Percentiles rank a stretch among this genome's conserved stretches.
phyloP scores from a whole-genome alignment of 2,329 filamentous ascomycete genomes.

The Penicillium sp. region DNA sequence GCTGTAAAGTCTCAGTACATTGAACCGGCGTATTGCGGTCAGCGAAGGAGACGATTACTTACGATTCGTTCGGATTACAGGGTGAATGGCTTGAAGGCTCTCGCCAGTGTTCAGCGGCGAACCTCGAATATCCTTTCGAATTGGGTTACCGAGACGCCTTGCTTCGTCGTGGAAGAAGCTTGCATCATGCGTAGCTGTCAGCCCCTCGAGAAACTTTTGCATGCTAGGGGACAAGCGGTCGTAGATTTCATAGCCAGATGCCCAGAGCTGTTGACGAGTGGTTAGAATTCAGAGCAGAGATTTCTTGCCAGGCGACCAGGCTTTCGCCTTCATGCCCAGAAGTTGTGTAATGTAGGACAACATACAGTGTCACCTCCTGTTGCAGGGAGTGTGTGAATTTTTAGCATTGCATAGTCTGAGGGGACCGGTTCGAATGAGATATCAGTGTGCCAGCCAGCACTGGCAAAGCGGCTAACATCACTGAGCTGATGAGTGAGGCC shows the following conservation, averaged over 20 bases:
- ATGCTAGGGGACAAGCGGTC: conserved; percentile 45
- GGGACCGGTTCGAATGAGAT: conserved; percentile 4
- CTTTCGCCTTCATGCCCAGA: background rate
- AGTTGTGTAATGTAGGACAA: background rate
- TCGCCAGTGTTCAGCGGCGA: conserved; percentile 61
- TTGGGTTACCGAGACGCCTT: conserved; percentile 33
- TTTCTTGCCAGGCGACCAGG: background rate
- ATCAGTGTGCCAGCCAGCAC: conserved; percentile 7
- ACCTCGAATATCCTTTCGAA: conserved; percentile 45
- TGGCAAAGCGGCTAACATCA: conserved; percentile 5
- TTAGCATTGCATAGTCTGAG: conserved; percentile 6
- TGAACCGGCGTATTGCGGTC: background rate
- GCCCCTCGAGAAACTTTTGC: conserved; percentile 43
- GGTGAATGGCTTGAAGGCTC: conserved; percentile 53
- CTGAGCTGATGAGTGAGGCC: conserved; percentile 8
- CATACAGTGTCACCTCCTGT: conserved; percentile 6
- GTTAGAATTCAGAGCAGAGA: background rate
- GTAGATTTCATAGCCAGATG: conserved; percentile 42
- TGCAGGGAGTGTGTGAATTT: background rate
- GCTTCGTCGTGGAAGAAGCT: conserved; percentile 36
- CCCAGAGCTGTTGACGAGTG: conserved; percentile 1
- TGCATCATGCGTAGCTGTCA: conserved; percentile 44
- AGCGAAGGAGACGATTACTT: background rate
- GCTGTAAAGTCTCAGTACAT: conserved; percentile 4
- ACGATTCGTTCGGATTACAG: conserved; percentile 58